Percentiles rank a stretch among this genome's conserved stretches.
Evolutionary conservation across 2,329 filamentous ascomycete genomes (phyloP).

Genomic region (Arthrobotrys megalospora): DNA sequence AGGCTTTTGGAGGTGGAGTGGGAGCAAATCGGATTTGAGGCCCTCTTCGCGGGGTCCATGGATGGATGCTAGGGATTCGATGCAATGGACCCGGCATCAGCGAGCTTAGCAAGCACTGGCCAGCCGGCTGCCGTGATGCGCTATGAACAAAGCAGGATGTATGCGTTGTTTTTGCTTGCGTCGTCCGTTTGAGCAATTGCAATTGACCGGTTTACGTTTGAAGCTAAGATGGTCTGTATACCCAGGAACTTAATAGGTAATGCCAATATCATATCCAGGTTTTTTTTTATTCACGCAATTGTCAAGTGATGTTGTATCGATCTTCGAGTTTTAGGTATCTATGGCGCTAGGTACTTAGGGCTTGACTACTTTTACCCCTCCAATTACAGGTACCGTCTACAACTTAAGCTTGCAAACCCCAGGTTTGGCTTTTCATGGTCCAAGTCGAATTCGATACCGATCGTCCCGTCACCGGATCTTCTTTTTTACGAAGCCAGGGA

Average conservation of each 20-base stretch:
- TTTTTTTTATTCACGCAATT: conserved; percentile 17
- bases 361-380: not conserved
- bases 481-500: conserved; percentile 25
- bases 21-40: conserved; percentile 31
- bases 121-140: conserved; percentile 3
- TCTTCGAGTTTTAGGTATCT: conserved; percentile 12
- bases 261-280: not conserved
- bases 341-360: not conserved
- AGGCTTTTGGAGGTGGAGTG: not conserved
- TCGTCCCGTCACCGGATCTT: conserved; percentile 29
- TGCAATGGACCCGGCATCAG: conserved; percentile 23
- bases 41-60: conserved; percentile 30
- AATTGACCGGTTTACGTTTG: conserved; percentile 6
- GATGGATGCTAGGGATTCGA: conserved; percentile 18
- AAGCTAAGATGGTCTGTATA: conserved; percentile 8
- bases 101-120: conserved; percentile 17
- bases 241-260: not conserved
- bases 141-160: conserved; percentile 11
- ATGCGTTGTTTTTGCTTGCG: conserved; percentile 46
- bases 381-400: not conserved
- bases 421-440: not conserved
- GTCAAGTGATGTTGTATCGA: conserved; percentile 21
- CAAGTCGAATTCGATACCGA: conserved; percentile 18
- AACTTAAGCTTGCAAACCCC: not conserved
- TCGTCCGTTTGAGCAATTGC: not conserved